A percentile compares a stretch with the other conserved stretches of the same genome.
These are phyloP conservation scores for Pseudocercospora fijiensis DNA, from an alignment of 2,329 filamentous ascomycete genomes.

Conservation along the genomic window DNA sequence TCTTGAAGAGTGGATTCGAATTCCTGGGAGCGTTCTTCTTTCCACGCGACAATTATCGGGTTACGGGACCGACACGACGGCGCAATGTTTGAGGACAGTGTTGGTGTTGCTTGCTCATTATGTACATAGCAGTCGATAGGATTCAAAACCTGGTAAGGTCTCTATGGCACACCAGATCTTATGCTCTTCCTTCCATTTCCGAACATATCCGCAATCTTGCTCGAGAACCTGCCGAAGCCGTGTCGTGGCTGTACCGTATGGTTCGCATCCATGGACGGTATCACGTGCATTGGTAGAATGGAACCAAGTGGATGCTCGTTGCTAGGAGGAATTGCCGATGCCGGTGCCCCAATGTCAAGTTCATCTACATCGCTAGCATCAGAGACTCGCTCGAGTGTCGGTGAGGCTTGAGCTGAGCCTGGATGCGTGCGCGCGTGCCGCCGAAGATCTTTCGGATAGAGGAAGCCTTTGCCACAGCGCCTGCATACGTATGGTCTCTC, in stretches of 20 bases:
- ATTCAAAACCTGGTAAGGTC: not conserved
- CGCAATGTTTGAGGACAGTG: not conserved
- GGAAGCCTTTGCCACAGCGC: conserved; percentile 17
- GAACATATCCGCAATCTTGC: not conserved
- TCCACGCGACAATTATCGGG: not conserved
- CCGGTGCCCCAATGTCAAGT: not conserved
- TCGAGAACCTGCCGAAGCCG: not conserved
- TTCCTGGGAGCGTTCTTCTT: not conserved
- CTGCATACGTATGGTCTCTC: conserved; percentile 13
- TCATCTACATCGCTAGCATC: conserved; percentile 8
- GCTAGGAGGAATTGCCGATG: not conserved
- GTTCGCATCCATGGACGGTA: not conserved
- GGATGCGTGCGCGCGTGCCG: conserved; percentile 14
- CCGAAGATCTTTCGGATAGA: conserved; percentile 17
- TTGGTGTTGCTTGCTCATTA: not conserved
- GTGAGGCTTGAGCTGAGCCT: conserved; percentile 13
- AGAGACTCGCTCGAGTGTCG: conserved; percentile 8
- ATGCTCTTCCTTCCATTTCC: not conserved
- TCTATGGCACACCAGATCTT: not conserved
- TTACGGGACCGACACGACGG: not conserved
- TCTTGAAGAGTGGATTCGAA: not conserved
- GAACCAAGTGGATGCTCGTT: not conserved
- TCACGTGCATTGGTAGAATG: not conserved
- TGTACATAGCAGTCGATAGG: not conserved
- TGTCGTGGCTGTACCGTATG: not conserved